phyloP scores from a whole-genome alignment of 345 rosid species.

The Aurinia saxatilis region DNA sequence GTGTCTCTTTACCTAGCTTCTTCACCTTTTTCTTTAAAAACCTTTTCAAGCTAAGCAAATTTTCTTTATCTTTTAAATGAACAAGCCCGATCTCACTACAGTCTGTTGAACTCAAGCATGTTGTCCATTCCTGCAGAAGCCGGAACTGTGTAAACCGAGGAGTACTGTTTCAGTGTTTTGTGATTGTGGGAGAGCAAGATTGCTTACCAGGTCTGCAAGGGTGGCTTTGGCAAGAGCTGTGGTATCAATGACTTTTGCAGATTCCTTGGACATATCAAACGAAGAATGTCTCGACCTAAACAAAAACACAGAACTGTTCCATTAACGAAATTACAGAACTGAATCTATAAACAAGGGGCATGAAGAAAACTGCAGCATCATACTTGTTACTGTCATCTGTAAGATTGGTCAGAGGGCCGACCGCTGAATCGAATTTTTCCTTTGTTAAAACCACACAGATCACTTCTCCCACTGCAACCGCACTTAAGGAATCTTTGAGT shows the following conservation, averaged over 20 bases:
- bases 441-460: constrained; percentile 71
- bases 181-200: constrained; percentile 3
- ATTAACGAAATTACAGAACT: not conserved
- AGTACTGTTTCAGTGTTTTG: not conserved
- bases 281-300: constrained; percentile 55
- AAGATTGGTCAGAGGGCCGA: constrained; percentile 71
- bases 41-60: constrained; percentile 70
- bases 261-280: constrained; percentile 41
- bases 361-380: constrained; percentile 13
- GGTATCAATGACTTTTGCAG: constrained; percentile 38
- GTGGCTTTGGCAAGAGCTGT: constrained; percentile 41
- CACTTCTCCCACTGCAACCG: constrained; percentile 80
- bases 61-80: constrained; percentile 50
- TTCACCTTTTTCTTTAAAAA: constrained; percentile 76
- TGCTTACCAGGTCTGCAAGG: constrained; percentile 62
- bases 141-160: not conserved
- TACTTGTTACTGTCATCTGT: constrained; percentile 62
- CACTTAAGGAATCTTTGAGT: constrained; percentile 58
- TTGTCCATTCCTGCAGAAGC: constrained; percentile 63
- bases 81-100: constrained; percentile 89
- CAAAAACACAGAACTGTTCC: not conserved
- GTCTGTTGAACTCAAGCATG: constrained; percentile 68
- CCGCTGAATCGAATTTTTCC: constrained; percentile 76
- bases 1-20: constrained; percentile 75
- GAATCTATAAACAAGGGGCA: not conserved